These are phyloP conservation scores for Dactylis glomerata DNA, from an alignment of 176 grass and related monocot genomes.

Conservation along the genomic window DNA sequence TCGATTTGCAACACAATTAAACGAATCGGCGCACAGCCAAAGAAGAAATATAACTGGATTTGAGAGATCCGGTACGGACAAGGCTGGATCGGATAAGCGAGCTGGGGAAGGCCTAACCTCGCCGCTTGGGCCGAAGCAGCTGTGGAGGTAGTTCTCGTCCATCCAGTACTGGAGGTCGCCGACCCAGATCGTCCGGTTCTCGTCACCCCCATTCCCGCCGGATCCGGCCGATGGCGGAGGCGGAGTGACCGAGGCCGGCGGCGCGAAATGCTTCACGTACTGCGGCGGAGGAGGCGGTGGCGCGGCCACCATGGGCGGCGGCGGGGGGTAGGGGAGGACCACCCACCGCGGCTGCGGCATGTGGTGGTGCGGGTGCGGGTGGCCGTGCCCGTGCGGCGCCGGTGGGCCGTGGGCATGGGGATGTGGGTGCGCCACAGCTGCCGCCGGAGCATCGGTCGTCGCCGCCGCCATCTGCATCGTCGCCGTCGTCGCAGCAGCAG, in stretches of 20 bases:
- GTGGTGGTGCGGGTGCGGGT: conserved; percentile 42
- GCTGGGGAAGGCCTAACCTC: conserved; percentile 33
- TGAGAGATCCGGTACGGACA: conserved; percentile 40
- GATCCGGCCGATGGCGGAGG: conserved; percentile 39
- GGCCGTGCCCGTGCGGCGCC: conserved; percentile 10
- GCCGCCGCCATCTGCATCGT: conserved; percentile 46
- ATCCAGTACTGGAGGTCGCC: conserved; percentile 67
- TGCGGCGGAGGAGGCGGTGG: conserved; percentile 43
- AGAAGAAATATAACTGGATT: neutral
- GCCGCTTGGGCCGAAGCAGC: conserved; percentile 51
- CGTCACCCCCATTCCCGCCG: conserved; percentile 40
- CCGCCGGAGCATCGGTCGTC: conserved; percentile 25
- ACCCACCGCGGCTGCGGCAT: conserved; percentile 63
- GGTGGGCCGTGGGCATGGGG: conserved; percentile 14
- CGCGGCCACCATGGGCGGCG: conserved; percentile 44
- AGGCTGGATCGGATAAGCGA: conserved; percentile 27
- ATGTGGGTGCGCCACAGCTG: conserved; percentile 15
- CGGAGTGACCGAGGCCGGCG: conserved; percentile 40
- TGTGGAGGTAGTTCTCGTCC: conserved; percentile 64
- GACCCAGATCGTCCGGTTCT: conserved; percentile 67
- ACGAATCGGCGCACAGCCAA: neutral
- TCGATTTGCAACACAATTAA: neutral
- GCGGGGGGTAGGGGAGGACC: conserved; percentile 52
- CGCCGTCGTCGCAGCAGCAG: neutral
- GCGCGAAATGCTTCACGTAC: conserved; percentile 43